These are phyloP conservation scores for Pleurotus tuber-regium DNA, from an alignment of 768 basidiomycete genomes.

Conservation along the genomic window DNA sequence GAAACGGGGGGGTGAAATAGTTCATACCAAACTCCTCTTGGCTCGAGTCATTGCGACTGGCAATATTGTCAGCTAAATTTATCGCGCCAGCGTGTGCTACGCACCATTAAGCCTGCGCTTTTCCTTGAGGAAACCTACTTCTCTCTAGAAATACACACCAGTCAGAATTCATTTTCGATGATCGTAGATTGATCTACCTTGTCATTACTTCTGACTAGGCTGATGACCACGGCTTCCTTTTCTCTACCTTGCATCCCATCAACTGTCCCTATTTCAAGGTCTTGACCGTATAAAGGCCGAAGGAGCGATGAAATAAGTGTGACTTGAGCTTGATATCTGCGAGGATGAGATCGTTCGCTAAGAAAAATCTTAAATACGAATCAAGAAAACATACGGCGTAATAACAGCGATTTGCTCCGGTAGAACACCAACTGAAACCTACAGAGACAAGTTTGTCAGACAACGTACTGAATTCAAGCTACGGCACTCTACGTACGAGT, in stretches of 20 bases:
- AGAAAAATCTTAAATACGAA: not conserved
- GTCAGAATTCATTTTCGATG: too few species aligned
- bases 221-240: slow-evolving; percentile 91
- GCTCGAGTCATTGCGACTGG: slow-evolving; percentile 91
- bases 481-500: slow-evolving; percentile 44
- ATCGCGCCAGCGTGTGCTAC: slow-evolving; percentile 16
- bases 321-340: slow-evolving; percentile 93
- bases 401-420: slow-evolving; percentile 74
- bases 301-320: slow-evolving; percentile 76
- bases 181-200: slow-evolving; percentile 45
- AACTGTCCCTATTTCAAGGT: slow-evolving; percentile 89
- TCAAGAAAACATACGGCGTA: slow-evolving; percentile 52
- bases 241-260: slow-evolving; percentile 98
- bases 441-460: not conserved
- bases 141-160: slow-evolving; percentile 55
- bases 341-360: not conserved
- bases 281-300: slow-evolving; percentile 60
- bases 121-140: slow-evolving; percentile 94
- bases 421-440: slow-evolving; percentile 18
- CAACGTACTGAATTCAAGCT: not conserved
- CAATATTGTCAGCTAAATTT: too few species aligned
- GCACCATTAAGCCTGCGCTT: slow-evolving; percentile 85
- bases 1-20: slow-evolving; percentile 1
- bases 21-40: slow-evolving; percentile 79
- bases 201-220: slow-evolving; percentile 89